A percentile compares a stretch with the other conserved stretches of the same genome.
phyloP scores from a whole-genome alignment of 164 flowering plant species.

The Tetracentron sinense region DNA sequence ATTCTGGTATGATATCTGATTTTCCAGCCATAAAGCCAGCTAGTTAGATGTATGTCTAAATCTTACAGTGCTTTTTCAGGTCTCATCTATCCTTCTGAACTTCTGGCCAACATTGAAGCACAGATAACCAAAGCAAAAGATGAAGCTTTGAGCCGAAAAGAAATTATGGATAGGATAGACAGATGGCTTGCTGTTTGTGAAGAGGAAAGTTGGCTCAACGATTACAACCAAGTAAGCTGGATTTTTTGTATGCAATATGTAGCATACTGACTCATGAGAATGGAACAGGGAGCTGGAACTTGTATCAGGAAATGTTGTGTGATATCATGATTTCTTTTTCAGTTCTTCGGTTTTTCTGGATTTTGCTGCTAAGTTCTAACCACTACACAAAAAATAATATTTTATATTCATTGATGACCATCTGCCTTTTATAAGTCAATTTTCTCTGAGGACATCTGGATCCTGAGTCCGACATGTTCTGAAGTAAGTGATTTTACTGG shows the following conservation, averaged over 20 bases:
- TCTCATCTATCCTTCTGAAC: conserved; percentile 73
- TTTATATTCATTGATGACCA: too few relatives aligned
- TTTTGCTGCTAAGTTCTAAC: too few relatives aligned
- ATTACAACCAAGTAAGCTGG: conserved; percentile 46
- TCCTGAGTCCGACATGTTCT: conserved; percentile 3
- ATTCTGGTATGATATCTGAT: conserved; percentile 54
- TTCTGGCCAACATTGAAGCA: conserved; percentile 54
- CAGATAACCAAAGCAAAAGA: conserved; percentile 50
- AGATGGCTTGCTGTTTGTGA: conserved; percentile 70
- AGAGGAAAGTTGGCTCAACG: conserved; percentile 70
- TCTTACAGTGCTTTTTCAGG: conserved; percentile 33
- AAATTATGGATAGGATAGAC: conserved; percentile 55
- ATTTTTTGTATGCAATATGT: neutral
- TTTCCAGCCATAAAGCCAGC: neutral
- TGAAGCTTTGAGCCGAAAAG: conserved; percentile 53
- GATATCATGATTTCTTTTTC: too few relatives aligned
- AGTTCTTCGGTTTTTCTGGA: too few relatives aligned
- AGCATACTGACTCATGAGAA: too few relatives aligned
- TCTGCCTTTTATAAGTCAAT: too few relatives aligned
- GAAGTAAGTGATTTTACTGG: conserved; percentile 5
- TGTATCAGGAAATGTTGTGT: too few relatives aligned
- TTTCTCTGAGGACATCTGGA: neutral
- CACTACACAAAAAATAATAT: too few relatives aligned
- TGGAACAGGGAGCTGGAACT: too few relatives aligned
- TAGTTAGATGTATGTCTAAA: neutral